phyloP scores from a whole-genome alignment of 352 stramenopile species.

The Globisporangium carolinianum region DNA sequence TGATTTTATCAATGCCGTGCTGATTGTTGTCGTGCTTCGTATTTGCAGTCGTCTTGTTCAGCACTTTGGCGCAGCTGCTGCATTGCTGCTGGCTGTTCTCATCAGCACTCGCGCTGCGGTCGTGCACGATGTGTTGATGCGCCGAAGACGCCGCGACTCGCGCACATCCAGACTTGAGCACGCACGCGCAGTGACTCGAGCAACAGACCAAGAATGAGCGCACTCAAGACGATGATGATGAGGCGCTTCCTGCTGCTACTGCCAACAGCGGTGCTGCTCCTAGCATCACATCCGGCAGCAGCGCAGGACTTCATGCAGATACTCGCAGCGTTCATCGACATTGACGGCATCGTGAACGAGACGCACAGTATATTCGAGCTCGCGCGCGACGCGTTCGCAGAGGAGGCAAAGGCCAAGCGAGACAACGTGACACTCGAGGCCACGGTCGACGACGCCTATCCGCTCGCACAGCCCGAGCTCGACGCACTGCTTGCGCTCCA shows the following conservation, averaged over 20 bases:
- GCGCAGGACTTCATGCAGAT: conserved; percentile 24
- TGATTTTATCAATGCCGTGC: too few relatives aligned
- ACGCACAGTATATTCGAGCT: conserved; percentile 10
- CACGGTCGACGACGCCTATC: conserved; percentile 47
- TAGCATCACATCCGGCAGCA: not conserved
- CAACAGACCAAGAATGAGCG: too few relatives aligned
- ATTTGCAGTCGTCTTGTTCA: not conserved
- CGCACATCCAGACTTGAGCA: too few relatives aligned
- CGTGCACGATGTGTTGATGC: not conserved
- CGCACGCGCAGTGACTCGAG: too few relatives aligned
- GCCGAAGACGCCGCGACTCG: not conserved
- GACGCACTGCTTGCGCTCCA: conserved; percentile 37
- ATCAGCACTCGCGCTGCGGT: too few relatives aligned
- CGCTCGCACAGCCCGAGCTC: conserved; percentile 35
- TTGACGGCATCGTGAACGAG: conserved; percentile 21
- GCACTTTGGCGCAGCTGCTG: not conserved
- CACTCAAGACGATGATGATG: too few relatives aligned
- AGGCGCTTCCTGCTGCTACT: conserved; percentile 7
- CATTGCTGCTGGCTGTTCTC: not conserved
- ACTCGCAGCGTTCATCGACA: conserved; percentile 29
- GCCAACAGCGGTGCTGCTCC: not conserved
- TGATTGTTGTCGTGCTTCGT: too few relatives aligned
- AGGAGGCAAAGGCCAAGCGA: conserved; percentile 11
- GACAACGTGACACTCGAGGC: conserved; percentile 5
- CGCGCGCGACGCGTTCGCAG: conserved; percentile 8